Conservation (phyloP, 2,329 filamentous ascomycete genomes). For the Arthrobotrys pseudoclavata region DNA sequence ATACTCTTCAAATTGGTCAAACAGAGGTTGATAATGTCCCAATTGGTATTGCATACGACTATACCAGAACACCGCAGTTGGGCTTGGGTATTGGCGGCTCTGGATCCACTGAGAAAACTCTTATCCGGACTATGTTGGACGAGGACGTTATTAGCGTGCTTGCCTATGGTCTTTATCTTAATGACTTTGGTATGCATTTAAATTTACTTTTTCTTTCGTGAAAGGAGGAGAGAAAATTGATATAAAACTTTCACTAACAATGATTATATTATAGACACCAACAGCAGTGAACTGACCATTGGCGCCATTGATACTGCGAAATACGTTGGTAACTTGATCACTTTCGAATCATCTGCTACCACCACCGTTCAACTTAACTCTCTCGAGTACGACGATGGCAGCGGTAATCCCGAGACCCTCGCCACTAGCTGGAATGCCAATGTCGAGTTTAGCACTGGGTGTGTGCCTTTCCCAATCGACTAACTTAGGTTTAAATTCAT, state of each 20-base stretch:
- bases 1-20: slow-evolving; percentile 56
- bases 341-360: slow-evolving; percentile 42
- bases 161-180: slow-evolving; percentile 57
- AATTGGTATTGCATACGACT: slow-evolving; percentile 52
- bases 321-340: slow-evolving; percentile 51
- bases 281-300: slow-evolving; percentile 59
- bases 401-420: slow-evolving; percentile 19
- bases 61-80: slow-evolving; percentile 49
- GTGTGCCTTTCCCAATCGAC: background rate
- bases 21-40: slow-evolving; percentile 58
- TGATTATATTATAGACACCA: slow-evolving; percentile 34
- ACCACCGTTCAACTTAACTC: slow-evolving; percentile 44
- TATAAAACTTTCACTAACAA: slow-evolving; percentile 23
- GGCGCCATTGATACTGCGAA: slow-evolving; percentile 56
- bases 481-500: background rate
- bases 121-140: slow-evolving; percentile 46
- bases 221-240: background rate
- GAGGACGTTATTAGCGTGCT: slow-evolving; percentile 52
- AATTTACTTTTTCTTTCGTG: background rate
- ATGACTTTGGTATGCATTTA: slow-evolving; percentile 48
- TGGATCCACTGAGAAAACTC: slow-evolving; percentile 46
- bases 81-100: slow-evolving; percentile 54
- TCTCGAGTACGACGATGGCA: slow-evolving; percentile 31
- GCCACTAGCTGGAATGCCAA: slow-evolving; percentile 52
- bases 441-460: slow-evolving; percentile 58